Conservation (phyloP, 441 rosid genomes). For the Brassica hybrid region DNA sequence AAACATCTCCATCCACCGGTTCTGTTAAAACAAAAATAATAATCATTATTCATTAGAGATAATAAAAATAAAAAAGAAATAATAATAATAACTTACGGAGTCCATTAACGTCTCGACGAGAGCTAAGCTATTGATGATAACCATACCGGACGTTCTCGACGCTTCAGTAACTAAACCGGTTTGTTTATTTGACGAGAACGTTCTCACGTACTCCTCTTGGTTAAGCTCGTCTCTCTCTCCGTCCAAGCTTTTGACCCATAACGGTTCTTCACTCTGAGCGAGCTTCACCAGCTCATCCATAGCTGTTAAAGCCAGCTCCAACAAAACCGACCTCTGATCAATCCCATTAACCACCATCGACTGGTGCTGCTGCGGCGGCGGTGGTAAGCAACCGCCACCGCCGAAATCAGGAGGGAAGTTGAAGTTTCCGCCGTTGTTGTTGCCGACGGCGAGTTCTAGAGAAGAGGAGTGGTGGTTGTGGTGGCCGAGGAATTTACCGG, state of each 20-base stretch:
- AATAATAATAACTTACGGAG: conserved; percentile 58
- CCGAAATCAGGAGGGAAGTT: conserved; percentile 44
- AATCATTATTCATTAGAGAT: neutral
- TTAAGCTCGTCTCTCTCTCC: conserved; percentile 74
- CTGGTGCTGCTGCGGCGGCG: conserved; percentile 6
- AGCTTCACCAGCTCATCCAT: conserved; percentile 88
- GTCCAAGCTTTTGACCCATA: conserved; percentile 79
- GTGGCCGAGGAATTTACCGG: conserved; percentile 47
- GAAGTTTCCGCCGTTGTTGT: conserved; percentile 47
- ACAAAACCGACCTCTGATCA: conserved; percentile 62
- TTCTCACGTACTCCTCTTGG: conserved; percentile 73
- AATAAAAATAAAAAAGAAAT: neutral
- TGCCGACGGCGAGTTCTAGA: conserved; percentile 79
- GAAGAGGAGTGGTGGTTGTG: conserved; percentile 51
- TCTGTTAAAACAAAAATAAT: conserved; percentile 43
- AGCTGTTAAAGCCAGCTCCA: conserved; percentile 81
- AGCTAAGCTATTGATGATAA: conserved; percentile 86
- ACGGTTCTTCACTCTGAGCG: conserved; percentile 73
- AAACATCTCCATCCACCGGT: conserved; percentile 89
- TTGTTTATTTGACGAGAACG: conserved; percentile 62
- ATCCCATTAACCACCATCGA: conserved; percentile 28
- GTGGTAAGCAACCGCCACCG: no score
- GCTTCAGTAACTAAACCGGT: conserved; percentile 74
- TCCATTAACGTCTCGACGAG: conserved; percentile 94
- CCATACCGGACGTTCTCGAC: conserved; percentile 74